A percentile compares a stretch with the other conserved stretches of the same genome.
These are phyloP conservation scores for Venturiaceae sp. DNA, from an alignment of 2,329 filamentous ascomycete species.

Conservation along the genomic window DNA sequence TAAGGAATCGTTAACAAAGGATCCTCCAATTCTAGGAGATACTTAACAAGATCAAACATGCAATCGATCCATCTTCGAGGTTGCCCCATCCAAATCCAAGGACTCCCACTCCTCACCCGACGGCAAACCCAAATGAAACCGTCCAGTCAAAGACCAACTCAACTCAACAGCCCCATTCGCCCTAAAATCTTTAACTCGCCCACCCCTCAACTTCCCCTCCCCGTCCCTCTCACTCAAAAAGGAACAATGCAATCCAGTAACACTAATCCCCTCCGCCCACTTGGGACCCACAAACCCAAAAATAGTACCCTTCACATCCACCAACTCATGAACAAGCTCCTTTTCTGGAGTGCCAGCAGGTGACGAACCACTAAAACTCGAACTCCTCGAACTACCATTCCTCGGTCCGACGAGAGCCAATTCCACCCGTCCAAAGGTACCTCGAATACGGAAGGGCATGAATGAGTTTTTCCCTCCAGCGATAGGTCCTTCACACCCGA, in stretches of 20 bases:
- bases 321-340: conserved; percentile 14
- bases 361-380: background rate
- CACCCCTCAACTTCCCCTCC: conserved; percentile 21
- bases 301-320: conserved; percentile 25
- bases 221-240: conserved; percentile 15
- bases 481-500: conserved; percentile 4
- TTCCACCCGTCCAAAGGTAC: conserved; percentile 23
- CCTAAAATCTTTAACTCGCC: conserved; percentile 27
- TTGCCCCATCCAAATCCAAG: conserved; percentile 12
- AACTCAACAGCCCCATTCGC: conserved; percentile 22
- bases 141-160: conserved; percentile 29
- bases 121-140: conserved; percentile 33
- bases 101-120: conserved; percentile 30
- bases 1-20: too few relatives aligned
- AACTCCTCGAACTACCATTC: background rate
- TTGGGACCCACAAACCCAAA: conserved; percentile 29
- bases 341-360: background rate
- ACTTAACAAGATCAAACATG: too few relatives aligned
- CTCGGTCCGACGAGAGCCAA: conserved; percentile 7
- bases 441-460: conserved; percentile 27
- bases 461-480: conserved; percentile 26
- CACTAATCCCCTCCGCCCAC: conserved; percentile 31
- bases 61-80: too few relatives aligned
- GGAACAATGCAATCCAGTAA: conserved; percentile 27
- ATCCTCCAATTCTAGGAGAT: too few relatives aligned